Evolutionary conservation across 768 basidiomycete species (phyloP).

Genomic region (Podaxis rugospora): DNA sequence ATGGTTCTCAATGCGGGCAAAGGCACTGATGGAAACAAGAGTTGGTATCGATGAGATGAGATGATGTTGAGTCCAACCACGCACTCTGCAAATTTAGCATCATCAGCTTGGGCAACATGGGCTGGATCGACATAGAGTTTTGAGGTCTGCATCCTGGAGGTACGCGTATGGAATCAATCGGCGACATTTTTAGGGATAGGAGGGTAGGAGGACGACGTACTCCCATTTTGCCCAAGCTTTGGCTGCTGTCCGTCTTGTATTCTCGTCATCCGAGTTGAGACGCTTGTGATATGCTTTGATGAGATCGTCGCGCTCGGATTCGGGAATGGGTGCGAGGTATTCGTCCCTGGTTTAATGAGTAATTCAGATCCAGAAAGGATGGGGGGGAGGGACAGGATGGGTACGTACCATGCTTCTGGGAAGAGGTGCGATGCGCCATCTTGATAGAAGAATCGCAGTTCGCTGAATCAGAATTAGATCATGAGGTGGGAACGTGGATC

Average conservation of each 20-base stretch:
- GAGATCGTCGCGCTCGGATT: slow-evolving; percentile 74
- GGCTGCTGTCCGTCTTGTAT: slow-evolving; percentile 62
- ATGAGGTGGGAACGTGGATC: neutral
- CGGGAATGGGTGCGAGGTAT: slow-evolving; percentile 77
- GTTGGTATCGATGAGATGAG: neutral
- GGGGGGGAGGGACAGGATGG: neutral
- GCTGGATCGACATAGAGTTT: slow-evolving; percentile 66
- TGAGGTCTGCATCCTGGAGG: slow-evolving; percentile 73
- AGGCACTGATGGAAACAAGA: slow-evolving; percentile 48
- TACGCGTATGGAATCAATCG: neutral
- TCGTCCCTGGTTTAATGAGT: slow-evolving; percentile 57
- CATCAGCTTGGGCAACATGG: slow-evolving; percentile 62
- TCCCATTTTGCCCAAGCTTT: slow-evolving; percentile 92
- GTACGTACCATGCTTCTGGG: slow-evolving; percentile 76
- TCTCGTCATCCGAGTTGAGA: slow-evolving; percentile 68
- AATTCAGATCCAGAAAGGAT: neutral
- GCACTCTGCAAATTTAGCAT: slow-evolving; percentile 75
- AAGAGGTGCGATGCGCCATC: slow-evolving; percentile 78
- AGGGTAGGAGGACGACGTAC: slow-evolving; percentile 40
- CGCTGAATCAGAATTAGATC: slow-evolving; percentile 30
- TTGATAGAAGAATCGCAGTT: slow-evolving; percentile 92
- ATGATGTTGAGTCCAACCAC: slow-evolving; percentile 16
- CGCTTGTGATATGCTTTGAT: slow-evolving; percentile 80
- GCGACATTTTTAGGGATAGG: neutral
- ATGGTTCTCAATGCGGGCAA: slow-evolving; percentile 87